A percentile compares a stretch with the other conserved stretches of the same genome.
phyloP scores from a whole-genome alignment of 2,329 filamentous ascomycete genomes.

The Hypoxylon sp. region DNA sequence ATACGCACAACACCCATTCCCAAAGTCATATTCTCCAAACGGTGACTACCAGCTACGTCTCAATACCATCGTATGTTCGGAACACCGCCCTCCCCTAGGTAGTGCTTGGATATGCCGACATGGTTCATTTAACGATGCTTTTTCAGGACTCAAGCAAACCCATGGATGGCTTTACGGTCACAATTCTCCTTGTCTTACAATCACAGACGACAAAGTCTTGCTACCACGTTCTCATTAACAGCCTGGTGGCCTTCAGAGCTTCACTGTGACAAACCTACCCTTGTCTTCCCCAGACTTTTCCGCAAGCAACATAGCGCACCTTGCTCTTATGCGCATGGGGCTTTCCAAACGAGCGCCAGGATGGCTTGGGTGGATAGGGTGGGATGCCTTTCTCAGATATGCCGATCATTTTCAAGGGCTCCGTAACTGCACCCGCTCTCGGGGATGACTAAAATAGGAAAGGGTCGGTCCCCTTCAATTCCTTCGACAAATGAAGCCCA shows the following conservation, averaged over 20 bases:
- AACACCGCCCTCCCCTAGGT: neutral
- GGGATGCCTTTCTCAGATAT: conserved; percentile 45
- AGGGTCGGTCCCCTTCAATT: conserved; percentile 35
- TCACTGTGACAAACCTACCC: conserved; percentile 39
- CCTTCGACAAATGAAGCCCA: conserved; percentile 39
- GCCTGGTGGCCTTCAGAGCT: conserved; percentile 9
- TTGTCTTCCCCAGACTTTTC: conserved; percentile 51
- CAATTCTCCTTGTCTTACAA: neutral
- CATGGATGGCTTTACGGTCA: neutral
- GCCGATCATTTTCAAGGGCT: conserved; percentile 41
- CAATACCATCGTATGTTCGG: neutral
- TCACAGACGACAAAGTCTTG: neutral
- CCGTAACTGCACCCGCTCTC: conserved; percentile 15
- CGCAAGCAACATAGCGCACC: conserved; percentile 39
- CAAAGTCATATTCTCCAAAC: neutral
- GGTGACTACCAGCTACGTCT: neutral
- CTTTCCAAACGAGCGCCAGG: conserved; percentile 22
- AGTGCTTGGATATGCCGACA: neutral
- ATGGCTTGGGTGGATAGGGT: conserved; percentile 2
- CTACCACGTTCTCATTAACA: conserved; percentile 8
- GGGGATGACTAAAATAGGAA: conserved; percentile 38
- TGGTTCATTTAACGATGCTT: neutral
- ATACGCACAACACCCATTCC: neutral
- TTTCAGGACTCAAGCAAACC: neutral
- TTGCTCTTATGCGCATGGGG: conserved; percentile 36